These are phyloP conservation scores for Oidiodendron maius DNA, from an alignment of 495 filamentous ascomycete species.

Conservation along the genomic window DNA sequence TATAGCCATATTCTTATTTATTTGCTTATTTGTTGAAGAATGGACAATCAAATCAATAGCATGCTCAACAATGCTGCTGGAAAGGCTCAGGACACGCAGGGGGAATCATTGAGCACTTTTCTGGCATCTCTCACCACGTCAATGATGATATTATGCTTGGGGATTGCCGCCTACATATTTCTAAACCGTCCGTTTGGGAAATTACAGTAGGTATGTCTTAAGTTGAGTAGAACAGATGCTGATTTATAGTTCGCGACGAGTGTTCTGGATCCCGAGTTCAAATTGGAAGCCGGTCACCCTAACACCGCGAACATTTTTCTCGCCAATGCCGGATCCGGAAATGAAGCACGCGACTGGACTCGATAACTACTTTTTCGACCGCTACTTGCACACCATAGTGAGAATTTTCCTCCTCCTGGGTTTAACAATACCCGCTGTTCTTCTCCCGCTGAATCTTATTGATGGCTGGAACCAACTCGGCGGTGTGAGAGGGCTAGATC, in stretches of 20 bases:
- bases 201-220: conserved; percentile 3
- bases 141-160: conserved; percentile 7
- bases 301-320: conserved; percentile 62
- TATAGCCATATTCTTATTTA: too few relatives aligned
- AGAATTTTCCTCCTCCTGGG: conserved; percentile 68
- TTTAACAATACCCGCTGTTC: conserved; percentile 58
- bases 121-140: conserved; percentile 54
- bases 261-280: neutral
- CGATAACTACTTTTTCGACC: conserved; percentile 76
- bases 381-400: conserved; percentile 69
- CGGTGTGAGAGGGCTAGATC: conserved; percentile 52
- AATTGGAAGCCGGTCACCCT: conserved; percentile 6
- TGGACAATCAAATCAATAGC: conserved; percentile 1
- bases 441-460: conserved; percentile 59
- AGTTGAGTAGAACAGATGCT: neutral
- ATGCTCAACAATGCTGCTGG: conserved; percentile 16
- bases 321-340: conserved; percentile 32
- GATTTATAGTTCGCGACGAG: conserved; percentile 3
- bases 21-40: neutral
- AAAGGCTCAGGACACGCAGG: conserved; percentile 23
- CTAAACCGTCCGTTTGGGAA: conserved; percentile 2
- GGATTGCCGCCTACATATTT: conserved; percentile 4
- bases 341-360: conserved; percentile 8
- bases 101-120: conserved; percentile 40
- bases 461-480: conserved; percentile 40